Evolutionary conservation across 2,329 filamentous ascomycete species (phyloP), one percentile per base, ranked within the genome.

Genomic region (Fusarium torulosum): DNA sequence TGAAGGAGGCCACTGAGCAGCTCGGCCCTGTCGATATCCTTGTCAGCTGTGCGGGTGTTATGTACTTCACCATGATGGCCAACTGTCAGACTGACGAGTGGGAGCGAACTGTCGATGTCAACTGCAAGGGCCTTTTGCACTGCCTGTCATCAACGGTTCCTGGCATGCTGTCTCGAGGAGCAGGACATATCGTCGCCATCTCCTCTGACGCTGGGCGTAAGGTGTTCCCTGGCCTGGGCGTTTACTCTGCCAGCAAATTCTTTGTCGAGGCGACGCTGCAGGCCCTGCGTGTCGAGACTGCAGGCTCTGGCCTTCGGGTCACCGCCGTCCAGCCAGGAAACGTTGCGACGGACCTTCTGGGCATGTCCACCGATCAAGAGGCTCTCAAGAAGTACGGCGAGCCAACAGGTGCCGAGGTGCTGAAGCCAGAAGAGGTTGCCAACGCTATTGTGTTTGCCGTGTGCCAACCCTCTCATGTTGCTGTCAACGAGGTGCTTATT

Each of bases 31-130:
- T 94, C 43, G 92, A 95, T 75, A 91, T 94, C 51, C 85, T 95
- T n/a, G 87, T 95, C 49, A 88, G 88, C 40, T 93, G 91, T 73
- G 92, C 92, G 0, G 92, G 92, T 35, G 92, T 95, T 75, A 95
- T 95, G 92, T 95, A 95, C 81, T 95, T 89, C 79, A 94, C 92
- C 54, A 89, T 94, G 88, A 94, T 95, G 92, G 87, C 89, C 57
- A 94, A 94, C 75, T 85, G 82, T 17, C 85, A 91, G 66, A 86
- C 83, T 0, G 90, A 92, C 7, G 89, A 95, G 72, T 95, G 92
- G 92, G 89, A 94, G 66, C 90, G 87, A 59, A 94, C 91, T 0
- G 91, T 95, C 41, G 92, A 94, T 72, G 91, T 95, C 70, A 95
- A 95, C 81, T 94, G 92, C 87, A 94, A 94, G 79, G 92, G 92